Percentiles rank a stretch among this genome's conserved stretches.
These are phyloP conservation scores for Cladorrhinum sp. DNA, from an alignment of 2,329 filamentous ascomycete species.

Conservation along the genomic window DNA sequence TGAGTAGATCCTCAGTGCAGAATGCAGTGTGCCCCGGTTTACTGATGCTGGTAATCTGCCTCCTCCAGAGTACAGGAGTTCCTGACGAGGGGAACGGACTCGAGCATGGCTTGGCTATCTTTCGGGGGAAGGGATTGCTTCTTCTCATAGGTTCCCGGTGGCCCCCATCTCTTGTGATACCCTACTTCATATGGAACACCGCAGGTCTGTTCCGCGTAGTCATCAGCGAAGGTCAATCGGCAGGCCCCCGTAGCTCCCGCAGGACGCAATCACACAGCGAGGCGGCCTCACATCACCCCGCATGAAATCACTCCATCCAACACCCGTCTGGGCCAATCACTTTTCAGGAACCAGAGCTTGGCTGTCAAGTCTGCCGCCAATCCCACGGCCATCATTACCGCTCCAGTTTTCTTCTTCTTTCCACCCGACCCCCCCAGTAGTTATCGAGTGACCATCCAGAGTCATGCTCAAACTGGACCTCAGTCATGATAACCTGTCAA, in stretches of 20 bases:
- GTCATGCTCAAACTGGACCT: background rate
- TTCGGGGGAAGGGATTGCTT: background rate
- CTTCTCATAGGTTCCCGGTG: background rate
- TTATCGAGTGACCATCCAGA: background rate
- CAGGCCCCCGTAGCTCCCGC: background rate
- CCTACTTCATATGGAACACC: background rate
- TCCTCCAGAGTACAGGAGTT: too few relatives aligned
- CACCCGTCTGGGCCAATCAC: background rate
- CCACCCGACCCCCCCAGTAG: background rate
- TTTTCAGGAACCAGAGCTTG: background rate
- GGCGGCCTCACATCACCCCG: slow-evolving; percentile 6
- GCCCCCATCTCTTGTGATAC: background rate
- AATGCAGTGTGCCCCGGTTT: background rate
- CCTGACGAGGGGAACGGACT: background rate
- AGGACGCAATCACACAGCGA: background rate
- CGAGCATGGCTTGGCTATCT: background rate
- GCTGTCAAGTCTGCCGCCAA: background rate
- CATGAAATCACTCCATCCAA: background rate
- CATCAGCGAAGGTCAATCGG: background rate
- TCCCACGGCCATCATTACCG: background rate
- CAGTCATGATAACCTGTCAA: background rate
- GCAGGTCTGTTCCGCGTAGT: background rate
- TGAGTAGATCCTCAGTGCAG: background rate
- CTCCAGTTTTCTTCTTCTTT: background rate
- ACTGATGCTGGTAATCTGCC: background rate